These are phyloP conservation scores for Terfezia claveryi DNA, from an alignment of 495 filamentous ascomycete species.

Conservation along the genomic window DNA sequence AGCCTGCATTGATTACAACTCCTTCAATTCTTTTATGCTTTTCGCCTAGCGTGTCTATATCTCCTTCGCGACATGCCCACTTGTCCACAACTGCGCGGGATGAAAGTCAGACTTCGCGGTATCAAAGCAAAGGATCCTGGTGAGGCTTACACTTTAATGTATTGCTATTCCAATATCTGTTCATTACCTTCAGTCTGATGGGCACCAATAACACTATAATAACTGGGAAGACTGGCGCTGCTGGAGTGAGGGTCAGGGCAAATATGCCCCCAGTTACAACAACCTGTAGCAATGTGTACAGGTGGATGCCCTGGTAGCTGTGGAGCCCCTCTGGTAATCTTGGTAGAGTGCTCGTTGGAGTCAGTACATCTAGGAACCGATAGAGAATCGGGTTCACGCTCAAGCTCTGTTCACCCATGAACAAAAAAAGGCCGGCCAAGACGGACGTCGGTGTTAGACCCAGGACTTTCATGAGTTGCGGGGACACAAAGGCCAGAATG, in stretches of 20 bases:
- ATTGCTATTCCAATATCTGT: slow-evolving; percentile 37
- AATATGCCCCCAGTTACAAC: slow-evolving; percentile 39
- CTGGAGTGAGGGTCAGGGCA: slow-evolving; percentile 40
- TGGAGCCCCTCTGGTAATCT: slow-evolving; percentile 27
- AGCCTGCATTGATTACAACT: too few species aligned
- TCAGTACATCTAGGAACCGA: slow-evolving; percentile 40
- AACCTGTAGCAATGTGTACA: slow-evolving; percentile 41
- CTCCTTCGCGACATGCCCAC: too few species aligned
- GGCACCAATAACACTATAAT: slow-evolving; percentile 46
- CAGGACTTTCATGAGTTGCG: slow-evolving; percentile 42
- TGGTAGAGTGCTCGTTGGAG: slow-evolving; percentile 43
- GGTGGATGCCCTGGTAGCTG: slow-evolving; percentile 34
- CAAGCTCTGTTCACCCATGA: slow-evolving; percentile 54
- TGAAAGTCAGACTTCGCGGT: slow-evolving; percentile 1
- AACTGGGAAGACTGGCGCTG: slow-evolving; percentile 42
- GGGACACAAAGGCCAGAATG: slow-evolving; percentile 39
- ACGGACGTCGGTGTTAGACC: slow-evolving; percentile 49
- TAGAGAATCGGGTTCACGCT: slow-evolving; percentile 45
- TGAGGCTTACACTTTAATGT: slow-evolving; percentile 23
- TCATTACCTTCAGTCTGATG: slow-evolving; percentile 39
- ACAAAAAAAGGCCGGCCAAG: slow-evolving; percentile 45
- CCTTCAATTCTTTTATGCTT: too few species aligned
- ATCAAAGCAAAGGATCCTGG: too few species aligned
- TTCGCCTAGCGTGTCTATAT: too few species aligned
- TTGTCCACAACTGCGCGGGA: too few species aligned